phyloP scores from a whole-genome alignment of 495 filamentous ascomycete genomes.

The Penicillium taxi region DNA sequence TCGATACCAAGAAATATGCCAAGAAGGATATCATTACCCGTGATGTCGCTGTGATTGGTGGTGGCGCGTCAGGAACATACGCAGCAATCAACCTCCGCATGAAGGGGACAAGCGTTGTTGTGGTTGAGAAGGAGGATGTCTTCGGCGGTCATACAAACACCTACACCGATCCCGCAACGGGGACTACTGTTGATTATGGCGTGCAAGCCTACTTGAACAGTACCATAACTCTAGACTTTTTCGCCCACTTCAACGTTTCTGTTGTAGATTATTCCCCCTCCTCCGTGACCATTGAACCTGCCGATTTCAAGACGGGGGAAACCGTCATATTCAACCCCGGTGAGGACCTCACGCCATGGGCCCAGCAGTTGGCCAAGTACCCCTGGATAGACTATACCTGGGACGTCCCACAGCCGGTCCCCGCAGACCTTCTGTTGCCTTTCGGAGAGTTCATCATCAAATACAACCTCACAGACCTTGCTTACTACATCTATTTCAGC shows the following conservation, averaged over 20 bases:
- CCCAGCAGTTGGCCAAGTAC: constrained; percentile 31
- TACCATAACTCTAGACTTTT: constrained; percentile 27
- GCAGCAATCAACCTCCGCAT: constrained; percentile 39
- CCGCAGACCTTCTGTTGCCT: constrained; percentile 41
- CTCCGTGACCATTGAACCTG: background rate
- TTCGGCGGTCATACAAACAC: constrained; percentile 41
- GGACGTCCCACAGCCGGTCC: constrained; percentile 38
- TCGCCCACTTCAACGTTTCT: constrained; percentile 22
- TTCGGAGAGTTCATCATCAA: constrained; percentile 40
- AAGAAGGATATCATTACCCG: constrained; percentile 4
- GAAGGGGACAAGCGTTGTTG: constrained; percentile 27
- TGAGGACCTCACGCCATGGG: constrained; percentile 19
- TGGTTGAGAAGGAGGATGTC: constrained; percentile 33
- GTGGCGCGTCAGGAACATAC: constrained; percentile 42
- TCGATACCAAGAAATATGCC: too few species aligned
- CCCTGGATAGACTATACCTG: constrained; percentile 32
- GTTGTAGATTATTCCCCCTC: constrained; percentile 1
- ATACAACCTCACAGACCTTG: constrained; percentile 28
- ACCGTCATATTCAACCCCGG: constrained; percentile 11
- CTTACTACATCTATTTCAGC: constrained; percentile 15
- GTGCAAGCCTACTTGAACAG: constrained; percentile 33
- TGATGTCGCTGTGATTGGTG: constrained; percentile 42
- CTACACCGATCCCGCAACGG: constrained; percentile 32
- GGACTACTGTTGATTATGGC: constrained; percentile 35
- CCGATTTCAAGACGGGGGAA: constrained; percentile 5